Evolutionary conservation across 345 rosid genomes (phyloP).

Genomic region (Gossypium anomalum): DNA sequence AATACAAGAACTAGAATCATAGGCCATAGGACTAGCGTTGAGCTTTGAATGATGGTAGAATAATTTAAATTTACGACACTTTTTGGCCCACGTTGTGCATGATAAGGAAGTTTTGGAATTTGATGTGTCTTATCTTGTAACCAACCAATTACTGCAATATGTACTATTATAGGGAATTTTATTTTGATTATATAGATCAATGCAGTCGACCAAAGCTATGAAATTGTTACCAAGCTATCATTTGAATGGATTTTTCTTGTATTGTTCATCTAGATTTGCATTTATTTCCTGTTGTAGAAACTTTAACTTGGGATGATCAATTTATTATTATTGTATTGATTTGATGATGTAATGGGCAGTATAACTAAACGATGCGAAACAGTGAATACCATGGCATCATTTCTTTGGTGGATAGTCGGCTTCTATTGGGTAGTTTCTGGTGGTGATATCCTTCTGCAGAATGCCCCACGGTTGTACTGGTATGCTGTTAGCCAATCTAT

Average conservation of each 20-base stretch:
- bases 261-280: not conserved
- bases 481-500: conserved; percentile 26
- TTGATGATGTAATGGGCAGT: conserved; percentile 35
- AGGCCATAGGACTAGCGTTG: not conserved
- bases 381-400: conserved; percentile 81
- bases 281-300: conserved; percentile 1
- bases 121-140: not conserved
- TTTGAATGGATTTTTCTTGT: not conserved
- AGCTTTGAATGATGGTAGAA: not conserved
- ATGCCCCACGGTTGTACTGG: conserved; percentile 90
- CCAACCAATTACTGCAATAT: not conserved
- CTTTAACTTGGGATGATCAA: not conserved
- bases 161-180: not conserved
- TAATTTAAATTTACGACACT: not conserved
- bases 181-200: not conserved
- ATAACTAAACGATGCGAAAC: conserved; percentile 73
- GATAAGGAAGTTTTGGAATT: not conserved
- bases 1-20: not conserved
- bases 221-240: not conserved
- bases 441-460: conserved; percentile 60
- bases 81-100: not conserved
- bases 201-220: not conserved
- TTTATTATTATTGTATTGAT: conserved; percentile 7
- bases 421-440: conserved; percentile 95
- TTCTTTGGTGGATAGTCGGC: conserved; percentile 97